Evolutionary conservation across 2,329 filamentous ascomycete species (phyloP), one percentile per base, ranked within the genome.

Genomic region (Tolypocladium amazonense): DNA sequence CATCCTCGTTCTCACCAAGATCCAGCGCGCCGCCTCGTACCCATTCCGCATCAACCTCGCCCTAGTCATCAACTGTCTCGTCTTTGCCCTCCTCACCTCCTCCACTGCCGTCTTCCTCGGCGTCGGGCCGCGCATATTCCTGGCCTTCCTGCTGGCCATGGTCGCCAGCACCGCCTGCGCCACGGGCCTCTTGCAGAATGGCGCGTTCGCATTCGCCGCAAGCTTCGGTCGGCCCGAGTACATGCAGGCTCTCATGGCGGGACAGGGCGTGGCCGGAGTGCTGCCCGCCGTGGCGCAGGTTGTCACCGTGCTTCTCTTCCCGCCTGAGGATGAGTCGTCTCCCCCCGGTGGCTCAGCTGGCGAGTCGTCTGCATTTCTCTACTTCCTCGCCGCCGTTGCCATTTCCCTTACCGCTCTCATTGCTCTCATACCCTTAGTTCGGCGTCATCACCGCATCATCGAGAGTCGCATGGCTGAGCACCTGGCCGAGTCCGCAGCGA

Each of bases 231-330:
- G 89, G 57, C 84, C 88, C 25, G 90, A 94, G 73, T 99, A 97
- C 73, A 96, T 91, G 59, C 93, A 97, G 74, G 93, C 88, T 30
- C 92, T 97, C 73, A 97, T 99, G 92, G 87, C 88, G 3, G 94
- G 94, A 1, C 94, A 99, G 73, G 93, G 88, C 38, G 81, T 99
- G 4, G 92, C 94, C 0, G 94, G 94, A 37, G 92, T 99, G 12
- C 77, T 97, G 4, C 94, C 94, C 0, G 88, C 90, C 56, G 80
- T 96, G 56, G 90, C 91, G 1, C 92, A 97, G 73, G 93, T 97
- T 65, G 72, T 89, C 53, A 89, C 90, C 1, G 92, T 96, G 15
- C 79, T 97, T 14, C 82, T 69, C 54, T 75, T 75, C 56, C 85
- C 39, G 79, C 78, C 60, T 27, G 68, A 64, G 18, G 20, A 47